Evolutionary conservation across 257 asterid genomes (phyloP).

Genomic region (Mitragyna speciosa): DNA sequence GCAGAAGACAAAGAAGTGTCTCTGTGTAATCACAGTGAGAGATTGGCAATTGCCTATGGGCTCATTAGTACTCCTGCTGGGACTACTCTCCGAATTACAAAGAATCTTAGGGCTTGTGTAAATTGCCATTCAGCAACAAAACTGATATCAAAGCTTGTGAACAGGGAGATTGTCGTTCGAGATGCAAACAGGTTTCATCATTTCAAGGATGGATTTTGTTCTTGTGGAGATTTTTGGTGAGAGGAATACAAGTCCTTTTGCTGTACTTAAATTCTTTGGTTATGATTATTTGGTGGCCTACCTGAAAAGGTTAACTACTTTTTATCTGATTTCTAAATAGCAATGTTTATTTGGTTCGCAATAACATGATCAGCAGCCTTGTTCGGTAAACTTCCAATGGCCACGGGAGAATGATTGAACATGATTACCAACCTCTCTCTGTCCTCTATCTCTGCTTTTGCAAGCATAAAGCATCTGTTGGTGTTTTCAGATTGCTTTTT

Average conservation of each 20-base stretch:
- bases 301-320: background rate
- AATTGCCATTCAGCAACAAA: slow-evolving; percentile 52
- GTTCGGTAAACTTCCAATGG: background rate
- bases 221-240: slow-evolving; percentile 32
- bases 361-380: background rate
- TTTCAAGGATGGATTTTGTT: slow-evolving; percentile 24
- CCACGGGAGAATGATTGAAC: background rate
- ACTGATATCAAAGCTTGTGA: slow-evolving; percentile 42
- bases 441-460: too few species aligned
- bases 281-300: background rate
- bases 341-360: background rate
- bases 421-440: too few species aligned
- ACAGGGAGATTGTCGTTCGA: slow-evolving; percentile 43
- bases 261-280: background rate
- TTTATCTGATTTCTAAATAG: too few species aligned
- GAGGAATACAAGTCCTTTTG: background rate
- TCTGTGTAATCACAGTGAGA: slow-evolving; percentile 51
- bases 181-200: slow-evolving; percentile 32
- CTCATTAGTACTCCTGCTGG: slow-evolving; percentile 37
- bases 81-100: slow-evolving; percentile 33
- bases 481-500: background rate
- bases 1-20: slow-evolving; percentile 36
- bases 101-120: slow-evolving; percentile 48
- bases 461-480: background rate
- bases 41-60: slow-evolving; percentile 51